These are phyloP conservation scores for Suzukiozyma palmioleophila DNA, from an alignment of 1,139 yeast genomes.

Conservation along the genomic window DNA sequence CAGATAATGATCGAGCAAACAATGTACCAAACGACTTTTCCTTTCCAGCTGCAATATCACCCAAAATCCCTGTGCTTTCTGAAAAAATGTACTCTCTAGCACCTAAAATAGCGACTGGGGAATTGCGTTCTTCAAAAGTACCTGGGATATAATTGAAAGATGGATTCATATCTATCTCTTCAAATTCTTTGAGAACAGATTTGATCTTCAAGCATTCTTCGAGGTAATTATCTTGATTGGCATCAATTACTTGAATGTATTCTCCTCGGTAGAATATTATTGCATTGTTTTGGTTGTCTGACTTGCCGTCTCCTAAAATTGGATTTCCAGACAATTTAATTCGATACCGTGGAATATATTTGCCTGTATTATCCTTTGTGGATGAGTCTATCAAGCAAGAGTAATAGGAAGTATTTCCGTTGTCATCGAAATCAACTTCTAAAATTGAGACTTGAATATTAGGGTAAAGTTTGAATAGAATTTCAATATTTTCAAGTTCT, in stretches of 20 bases:
- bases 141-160: constrained; percentile 46
- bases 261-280: constrained; percentile 81
- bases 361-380: constrained; percentile 34
- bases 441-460: constrained; percentile 56
- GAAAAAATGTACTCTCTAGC: constrained; percentile 87
- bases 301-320: constrained; percentile 83
- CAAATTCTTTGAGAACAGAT: constrained; percentile 75
- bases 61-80: constrained; percentile 79
- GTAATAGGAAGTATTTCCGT: constrained; percentile 38
- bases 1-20: constrained; percentile 81
- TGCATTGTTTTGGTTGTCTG: constrained; percentile 81
- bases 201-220: constrained; percentile 84
- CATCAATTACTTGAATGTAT: constrained; percentile 81
- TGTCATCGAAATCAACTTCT: constrained; percentile 40
- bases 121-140: constrained; percentile 17
- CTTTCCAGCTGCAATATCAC: constrained; percentile 91
- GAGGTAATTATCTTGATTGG: constrained; percentile 82
- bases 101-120: constrained; percentile 80
- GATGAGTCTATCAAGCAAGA: constrained; percentile 61
- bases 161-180: constrained; percentile 44
- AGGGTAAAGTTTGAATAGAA: constrained; percentile 60
- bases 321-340: constrained; percentile 79
- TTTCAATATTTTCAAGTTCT: constrained; percentile 53
- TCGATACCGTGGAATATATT: constrained; percentile 35
- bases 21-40: constrained; percentile 91